Evolutionary conservation across 352 stramenopile species (phyloP).

Genomic region (Globisporangium radiosum): DNA sequence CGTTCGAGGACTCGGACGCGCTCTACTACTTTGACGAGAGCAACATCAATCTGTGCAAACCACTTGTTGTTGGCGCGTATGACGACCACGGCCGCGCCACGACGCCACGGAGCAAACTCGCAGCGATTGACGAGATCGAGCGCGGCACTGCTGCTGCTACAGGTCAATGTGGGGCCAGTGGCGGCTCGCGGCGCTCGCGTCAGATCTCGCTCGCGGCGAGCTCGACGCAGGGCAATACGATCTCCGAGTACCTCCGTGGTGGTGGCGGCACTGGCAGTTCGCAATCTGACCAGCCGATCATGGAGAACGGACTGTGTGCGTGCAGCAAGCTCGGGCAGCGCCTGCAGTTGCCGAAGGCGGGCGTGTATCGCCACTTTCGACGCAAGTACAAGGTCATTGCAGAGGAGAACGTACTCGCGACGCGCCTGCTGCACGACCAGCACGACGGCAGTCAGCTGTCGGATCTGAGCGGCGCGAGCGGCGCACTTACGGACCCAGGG

Average conservation of each 20-base stretch:
- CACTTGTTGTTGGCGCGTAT: slow-evolving; percentile 24
- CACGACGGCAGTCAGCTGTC: not conserved
- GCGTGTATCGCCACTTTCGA: slow-evolving; percentile 19
- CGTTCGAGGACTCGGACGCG: slow-evolving; percentile 31
- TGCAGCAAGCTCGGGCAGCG: slow-evolving; percentile 57
- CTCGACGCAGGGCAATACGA: slow-evolving; percentile 30
- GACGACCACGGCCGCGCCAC: slow-evolving; percentile 5
- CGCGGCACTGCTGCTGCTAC: slow-evolving; percentile 11
- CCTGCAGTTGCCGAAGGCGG: slow-evolving; percentile 31
- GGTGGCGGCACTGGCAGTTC: slow-evolving; percentile 14
- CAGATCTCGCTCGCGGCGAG: slow-evolving; percentile 28
- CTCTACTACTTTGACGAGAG: slow-evolving; percentile 48
- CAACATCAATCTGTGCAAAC: slow-evolving; percentile 45
- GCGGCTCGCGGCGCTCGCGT: slow-evolving; percentile 8
- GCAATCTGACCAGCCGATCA: slow-evolving; percentile 33
- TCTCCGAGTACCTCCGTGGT: slow-evolving; percentile 12
- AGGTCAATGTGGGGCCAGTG: no score
- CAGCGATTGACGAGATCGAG: slow-evolving; percentile 1
- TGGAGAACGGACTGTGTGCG: slow-evolving; percentile 37
- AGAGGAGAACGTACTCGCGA: slow-evolving; percentile 30
- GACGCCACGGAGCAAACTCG: not conserved
- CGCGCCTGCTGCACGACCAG: slow-evolving; percentile 35
- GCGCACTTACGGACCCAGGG: no score
- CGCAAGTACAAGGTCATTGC: slow-evolving; percentile 28
- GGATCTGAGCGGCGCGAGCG: not conserved